Conservation (phyloP, 306 rosid genomes). For the Ormosia semicastrata region DNA sequence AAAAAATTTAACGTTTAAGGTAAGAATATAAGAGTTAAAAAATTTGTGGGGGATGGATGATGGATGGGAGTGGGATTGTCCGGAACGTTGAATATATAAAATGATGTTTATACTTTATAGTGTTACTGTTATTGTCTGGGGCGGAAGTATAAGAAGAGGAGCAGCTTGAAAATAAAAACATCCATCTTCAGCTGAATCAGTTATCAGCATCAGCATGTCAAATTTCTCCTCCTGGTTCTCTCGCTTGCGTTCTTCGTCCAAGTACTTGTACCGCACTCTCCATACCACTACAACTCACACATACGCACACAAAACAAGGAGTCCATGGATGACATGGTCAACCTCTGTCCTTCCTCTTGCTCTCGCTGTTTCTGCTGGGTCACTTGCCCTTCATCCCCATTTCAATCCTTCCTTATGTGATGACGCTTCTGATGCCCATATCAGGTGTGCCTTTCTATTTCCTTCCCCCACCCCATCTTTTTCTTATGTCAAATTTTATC, state of each 20-base stretch:
- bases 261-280: conserved; percentile 29
- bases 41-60: no score
- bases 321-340: conserved; percentile 32
- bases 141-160: no score
- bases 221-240: conserved; percentile 52
- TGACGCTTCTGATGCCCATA: conserved; percentile 17
- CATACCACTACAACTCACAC: conserved; percentile 20
- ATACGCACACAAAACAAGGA: conserved; percentile 5
- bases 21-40: no score
- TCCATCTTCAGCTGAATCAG: no score
- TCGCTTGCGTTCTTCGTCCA: conserved; percentile 65
- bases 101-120: no score
- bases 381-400: conserved; percentile 58
- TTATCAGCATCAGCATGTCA: conserved; percentile 16
- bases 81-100: no score
- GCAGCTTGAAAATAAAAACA: no score
- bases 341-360: conserved; percentile 61
- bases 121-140: no score
- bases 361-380: conserved; percentile 65
- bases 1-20: no score
- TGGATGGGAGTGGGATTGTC: no score
- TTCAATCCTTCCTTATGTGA: conserved; percentile 52
- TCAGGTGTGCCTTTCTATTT: conserved; percentile 34
- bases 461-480: neutral
- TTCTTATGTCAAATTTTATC: neutral